These are phyloP conservation scores for Candida maltosa DNA, from an alignment of 805 yeast species.

Conservation along the genomic window DNA sequence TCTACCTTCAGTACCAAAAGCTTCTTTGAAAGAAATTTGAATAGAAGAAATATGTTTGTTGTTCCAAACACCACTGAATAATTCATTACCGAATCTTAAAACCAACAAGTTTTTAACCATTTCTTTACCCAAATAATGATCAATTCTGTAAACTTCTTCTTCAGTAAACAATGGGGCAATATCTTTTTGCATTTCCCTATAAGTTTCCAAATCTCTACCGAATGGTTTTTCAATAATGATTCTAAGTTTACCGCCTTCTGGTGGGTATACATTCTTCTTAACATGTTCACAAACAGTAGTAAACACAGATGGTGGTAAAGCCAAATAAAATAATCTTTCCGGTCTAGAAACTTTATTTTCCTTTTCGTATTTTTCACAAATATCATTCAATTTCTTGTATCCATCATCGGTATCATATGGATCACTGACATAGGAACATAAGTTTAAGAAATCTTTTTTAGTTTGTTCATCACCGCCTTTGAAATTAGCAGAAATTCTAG, in stretches of 20 bases:
- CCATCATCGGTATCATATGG: slow-evolving; percentile 80
- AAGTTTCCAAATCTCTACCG: slow-evolving; percentile 83
- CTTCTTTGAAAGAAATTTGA: slow-evolving; percentile 92
- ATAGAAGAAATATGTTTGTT: slow-evolving; percentile 71
- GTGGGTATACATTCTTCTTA: slow-evolving; percentile 63
- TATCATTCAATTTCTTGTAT: slow-evolving; percentile 52
- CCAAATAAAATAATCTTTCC: slow-evolving; percentile 86
- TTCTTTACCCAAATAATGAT: slow-evolving; percentile 96
- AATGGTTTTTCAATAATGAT: slow-evolving; percentile 95
- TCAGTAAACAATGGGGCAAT: slow-evolving; percentile 87
- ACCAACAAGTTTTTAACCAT: slow-evolving; percentile 92
- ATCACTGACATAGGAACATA: slow-evolving; percentile 71
- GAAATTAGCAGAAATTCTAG: slow-evolving; percentile 63
- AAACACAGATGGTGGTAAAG: slow-evolving; percentile 92
- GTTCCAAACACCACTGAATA: slow-evolving; percentile 88
- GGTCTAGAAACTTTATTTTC: slow-evolving; percentile 44
- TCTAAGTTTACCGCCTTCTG: slow-evolving; percentile 60
- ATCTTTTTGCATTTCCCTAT: slow-evolving; percentile 70
- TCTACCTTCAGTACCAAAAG: slow-evolving; percentile 98
- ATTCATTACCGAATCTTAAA: slow-evolving; percentile 85
- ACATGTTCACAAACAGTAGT: slow-evolving; percentile 72
- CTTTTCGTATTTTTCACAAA: slow-evolving; percentile 58
- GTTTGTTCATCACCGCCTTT: slow-evolving; percentile 40
- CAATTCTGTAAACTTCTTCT: slow-evolving; percentile 91
- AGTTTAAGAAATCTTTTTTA: slow-evolving; percentile 60